phyloP scores from a whole-genome alignment of 768 basidiomycete species.

The Ramaria sp. region DNA sequence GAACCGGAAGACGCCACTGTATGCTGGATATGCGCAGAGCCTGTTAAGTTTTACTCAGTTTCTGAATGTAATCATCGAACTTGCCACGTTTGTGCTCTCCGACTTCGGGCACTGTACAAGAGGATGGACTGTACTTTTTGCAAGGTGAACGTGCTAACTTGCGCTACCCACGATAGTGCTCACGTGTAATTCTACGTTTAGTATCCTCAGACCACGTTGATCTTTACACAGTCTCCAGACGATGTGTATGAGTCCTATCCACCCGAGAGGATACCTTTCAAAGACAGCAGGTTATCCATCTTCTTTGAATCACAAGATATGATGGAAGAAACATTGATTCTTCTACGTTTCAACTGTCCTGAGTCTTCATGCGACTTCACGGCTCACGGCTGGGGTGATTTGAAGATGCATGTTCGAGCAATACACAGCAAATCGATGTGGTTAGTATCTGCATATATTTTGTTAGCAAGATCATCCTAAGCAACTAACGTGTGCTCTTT shows the following conservation, averaged over 20 bases:
- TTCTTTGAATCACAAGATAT: slow-evolving; percentile 84
- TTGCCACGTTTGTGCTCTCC: slow-evolving; percentile 87
- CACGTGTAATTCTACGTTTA: slow-evolving; percentile 18
- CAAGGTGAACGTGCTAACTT: slow-evolving; percentile 47
- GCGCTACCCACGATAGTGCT: slow-evolving; percentile 1
- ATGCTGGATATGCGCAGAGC: slow-evolving; percentile 95
- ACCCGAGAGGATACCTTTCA: slow-evolving; percentile 44
- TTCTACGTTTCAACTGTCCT: slow-evolving; percentile 93
- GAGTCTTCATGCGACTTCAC: slow-evolving; percentile 74
- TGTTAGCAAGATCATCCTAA: not conserved
- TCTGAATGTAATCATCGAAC: slow-evolving; percentile 90
- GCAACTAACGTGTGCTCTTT: not conserved
- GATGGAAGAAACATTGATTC: slow-evolving; percentile 89
- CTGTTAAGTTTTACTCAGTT: slow-evolving; percentile 80
- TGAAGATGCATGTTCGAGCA: slow-evolving; percentile 74
- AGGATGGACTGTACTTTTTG: slow-evolving; percentile 92
- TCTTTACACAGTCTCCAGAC: slow-evolving; percentile 63
- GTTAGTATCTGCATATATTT: slow-evolving; percentile 30
- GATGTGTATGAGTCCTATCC: slow-evolving; percentile 48
- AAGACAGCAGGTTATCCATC: slow-evolving; percentile 64
- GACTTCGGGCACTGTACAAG: slow-evolving; percentile 87
- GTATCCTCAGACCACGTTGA: slow-evolving; percentile 64
- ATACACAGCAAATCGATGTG: slow-evolving; percentile 74
- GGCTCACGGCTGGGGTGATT: slow-evolving; percentile 79
- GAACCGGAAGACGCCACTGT: slow-evolving; percentile 22